A percentile compares a stretch with the other conserved stretches of the same genome.
Evolutionary conservation across 108 stramenopile genomes (phyloP).

Genomic region (Fragilariopsis cylindrus): DNA sequence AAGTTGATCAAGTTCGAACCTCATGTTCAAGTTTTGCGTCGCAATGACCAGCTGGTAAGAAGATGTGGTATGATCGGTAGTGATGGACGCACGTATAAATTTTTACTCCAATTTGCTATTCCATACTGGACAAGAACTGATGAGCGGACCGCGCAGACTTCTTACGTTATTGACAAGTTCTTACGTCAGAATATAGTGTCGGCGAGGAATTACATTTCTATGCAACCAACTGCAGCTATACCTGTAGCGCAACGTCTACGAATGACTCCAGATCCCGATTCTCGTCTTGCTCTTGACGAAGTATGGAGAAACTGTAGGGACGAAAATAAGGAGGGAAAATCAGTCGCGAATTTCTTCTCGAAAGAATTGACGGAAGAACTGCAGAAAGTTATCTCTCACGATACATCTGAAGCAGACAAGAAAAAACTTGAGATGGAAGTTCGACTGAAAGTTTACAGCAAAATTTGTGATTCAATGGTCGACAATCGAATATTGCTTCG

Average conservation of each 20-base stretch:
- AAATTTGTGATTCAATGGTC: slow-evolving; percentile 53
- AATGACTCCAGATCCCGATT: slow-evolving; percentile 60
- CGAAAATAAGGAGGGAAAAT: neutral
- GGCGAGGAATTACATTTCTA: slow-evolving; percentile 58
- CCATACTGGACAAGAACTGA: slow-evolving; percentile 87
- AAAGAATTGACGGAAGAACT: slow-evolving; percentile 27
- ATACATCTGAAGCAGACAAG: slow-evolving; percentile 28
- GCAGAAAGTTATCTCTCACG: slow-evolving; percentile 15
- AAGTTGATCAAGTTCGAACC: slow-evolving; percentile 76
- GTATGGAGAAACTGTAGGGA: slow-evolving; percentile 26
- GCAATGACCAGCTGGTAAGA: slow-evolving; percentile 70
- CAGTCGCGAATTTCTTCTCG: slow-evolving; percentile 21
- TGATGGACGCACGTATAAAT: slow-evolving; percentile 73
- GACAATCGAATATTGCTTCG: slow-evolving; percentile 42
- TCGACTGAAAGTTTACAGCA: slow-evolving; percentile 51
- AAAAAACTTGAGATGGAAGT: slow-evolving; percentile 22
- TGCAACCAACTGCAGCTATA: slow-evolving; percentile 75
- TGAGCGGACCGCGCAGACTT: slow-evolving; percentile 76
- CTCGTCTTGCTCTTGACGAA: slow-evolving; percentile 64
- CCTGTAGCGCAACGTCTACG: slow-evolving; percentile 85
- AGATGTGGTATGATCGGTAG: slow-evolving; percentile 82
- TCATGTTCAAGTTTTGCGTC: slow-evolving; percentile 53
- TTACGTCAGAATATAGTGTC: slow-evolving; percentile 54
- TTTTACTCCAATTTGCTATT: slow-evolving; percentile 79
- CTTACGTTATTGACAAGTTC: slow-evolving; percentile 66